These are phyloP conservation scores for Umbilicus rupestris DNA, from an alignment of 164 flowering plant genomes.

Conservation along the genomic window DNA sequence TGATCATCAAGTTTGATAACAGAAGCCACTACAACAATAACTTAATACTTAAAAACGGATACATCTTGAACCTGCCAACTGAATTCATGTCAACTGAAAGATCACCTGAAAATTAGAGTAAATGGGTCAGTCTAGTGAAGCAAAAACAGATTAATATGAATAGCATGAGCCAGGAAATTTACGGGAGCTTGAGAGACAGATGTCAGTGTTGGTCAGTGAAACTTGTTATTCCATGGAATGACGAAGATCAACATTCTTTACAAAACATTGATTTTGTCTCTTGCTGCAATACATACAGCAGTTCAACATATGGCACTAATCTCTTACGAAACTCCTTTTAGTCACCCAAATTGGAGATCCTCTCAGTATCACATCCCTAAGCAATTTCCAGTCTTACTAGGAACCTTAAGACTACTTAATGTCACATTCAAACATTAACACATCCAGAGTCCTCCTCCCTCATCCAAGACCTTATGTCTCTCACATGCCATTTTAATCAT, in stretches of 20 bases:
- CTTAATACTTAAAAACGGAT: not conserved
- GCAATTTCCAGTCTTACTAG: not conserved
- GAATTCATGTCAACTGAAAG: slow-evolving; percentile 39
- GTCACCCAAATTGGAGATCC: not conserved
- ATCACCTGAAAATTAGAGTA: slow-evolving; percentile 44
- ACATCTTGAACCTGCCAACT: slow-evolving; percentile 34
- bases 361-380: not conserved
- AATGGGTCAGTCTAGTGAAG: not conserved
- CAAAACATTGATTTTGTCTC: not conserved
- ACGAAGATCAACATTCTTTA: not conserved
- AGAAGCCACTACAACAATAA: slow-evolving; percentile 3
- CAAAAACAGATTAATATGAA: slow-evolving; percentile 2
- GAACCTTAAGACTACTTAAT: not conserved
- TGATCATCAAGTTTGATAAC: not conserved
- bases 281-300: not conserved
- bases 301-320: no score
- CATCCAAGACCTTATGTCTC: not conserved
- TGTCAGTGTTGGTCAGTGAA: slow-evolving; percentile 44
- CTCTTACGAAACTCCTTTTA: not conserved
- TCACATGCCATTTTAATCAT: not conserved
- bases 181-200: slow-evolving; percentile 53
- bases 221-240: not conserved
- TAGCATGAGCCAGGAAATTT: slow-evolving; percentile 15
- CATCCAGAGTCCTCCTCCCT: not conserved
- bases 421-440: not conserved